Evolutionary conservation across 352 stramenopile genomes (phyloP).

Genomic region (Phytophthora chlamydospora): DNA sequence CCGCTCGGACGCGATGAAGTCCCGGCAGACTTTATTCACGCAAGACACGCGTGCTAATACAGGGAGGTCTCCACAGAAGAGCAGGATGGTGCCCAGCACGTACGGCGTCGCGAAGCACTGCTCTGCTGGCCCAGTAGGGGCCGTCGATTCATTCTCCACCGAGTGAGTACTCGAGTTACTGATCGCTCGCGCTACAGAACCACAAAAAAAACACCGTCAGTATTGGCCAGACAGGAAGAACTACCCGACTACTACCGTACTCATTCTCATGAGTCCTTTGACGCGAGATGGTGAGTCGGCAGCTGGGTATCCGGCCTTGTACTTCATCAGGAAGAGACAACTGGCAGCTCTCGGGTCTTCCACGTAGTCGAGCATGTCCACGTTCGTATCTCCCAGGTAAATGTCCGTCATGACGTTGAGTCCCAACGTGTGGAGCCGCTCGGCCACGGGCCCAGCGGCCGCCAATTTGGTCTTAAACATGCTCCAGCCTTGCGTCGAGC

Average conservation of each 20-base stretch:
- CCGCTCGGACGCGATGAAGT: constrained; percentile 70
- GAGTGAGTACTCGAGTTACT: constrained; percentile 34
- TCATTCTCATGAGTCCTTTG: constrained; percentile 47
- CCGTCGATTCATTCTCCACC: constrained; percentile 24
- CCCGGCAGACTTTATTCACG: constrained; percentile 61
- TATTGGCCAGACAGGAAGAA: background rate
- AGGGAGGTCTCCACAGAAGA: constrained; percentile 68
- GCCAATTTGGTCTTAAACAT: constrained; percentile 82
- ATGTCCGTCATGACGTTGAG: constrained; percentile 77
- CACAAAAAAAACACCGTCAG: constrained; percentile 14
- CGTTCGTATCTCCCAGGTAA: constrained; percentile 58
- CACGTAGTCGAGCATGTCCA: constrained; percentile 55
- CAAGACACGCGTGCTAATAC: constrained; percentile 49
- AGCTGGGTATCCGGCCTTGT: constrained; percentile 40
- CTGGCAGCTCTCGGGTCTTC: constrained; percentile 50
- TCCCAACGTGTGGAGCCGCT: constrained; percentile 78
- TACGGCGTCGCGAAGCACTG: constrained; percentile 67
- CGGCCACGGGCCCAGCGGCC: constrained; percentile 70
- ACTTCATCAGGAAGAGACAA: constrained; percentile 64
- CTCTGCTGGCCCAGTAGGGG: constrained; percentile 19
- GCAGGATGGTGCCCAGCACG: constrained; percentile 76
- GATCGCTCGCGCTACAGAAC: constrained; percentile 30
- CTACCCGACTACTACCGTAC: constrained; percentile 37
- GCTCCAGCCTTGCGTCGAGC: constrained; percentile 79
- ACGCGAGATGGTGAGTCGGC: constrained; percentile 33